These are phyloP conservation scores for Colletotrichum orbiculare DNA, from an alignment of 2,329 filamentous ascomycete genomes.

Conservation along the genomic window DNA sequence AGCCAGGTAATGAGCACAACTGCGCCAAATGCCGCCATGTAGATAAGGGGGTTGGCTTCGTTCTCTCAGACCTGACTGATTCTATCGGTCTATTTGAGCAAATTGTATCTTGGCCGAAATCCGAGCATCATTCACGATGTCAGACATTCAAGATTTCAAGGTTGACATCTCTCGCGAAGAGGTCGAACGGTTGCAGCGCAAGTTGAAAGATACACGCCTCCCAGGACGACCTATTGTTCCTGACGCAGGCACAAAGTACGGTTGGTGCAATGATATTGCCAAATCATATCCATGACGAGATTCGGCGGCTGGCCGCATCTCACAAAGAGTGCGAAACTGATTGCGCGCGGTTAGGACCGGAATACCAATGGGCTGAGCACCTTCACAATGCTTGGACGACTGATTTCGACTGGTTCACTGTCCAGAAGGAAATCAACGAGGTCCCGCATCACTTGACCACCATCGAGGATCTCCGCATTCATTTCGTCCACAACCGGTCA, in stretches of 20 bases:
- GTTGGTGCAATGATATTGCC: background rate
- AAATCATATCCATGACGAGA: background rate
- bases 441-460: conserved; percentile 35
- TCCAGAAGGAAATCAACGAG: conserved; percentile 29
- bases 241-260: conserved; percentile 6
- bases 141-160: conserved; percentile 16
- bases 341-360: background rate
- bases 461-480: conserved; percentile 40
- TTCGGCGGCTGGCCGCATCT: too few relatives aligned
- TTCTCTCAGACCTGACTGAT: too few relatives aligned
- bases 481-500: conserved; percentile 41
- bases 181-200: conserved; percentile 4
- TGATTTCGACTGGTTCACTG: conserved; percentile 36
- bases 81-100: background rate
- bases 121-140: conserved; percentile 4
- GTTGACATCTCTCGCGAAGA: conserved; percentile 4
- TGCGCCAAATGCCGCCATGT: too few relatives aligned
- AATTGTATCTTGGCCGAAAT: background rate
- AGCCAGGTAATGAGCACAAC: too few relatives aligned
- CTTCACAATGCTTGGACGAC: conserved; percentile 31
- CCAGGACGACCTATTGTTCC: background rate
- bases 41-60: too few relatives aligned
- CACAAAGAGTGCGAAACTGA: fast-evolving
- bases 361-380: conserved; percentile 32
- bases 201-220: background rate